A percentile compares a stretch with the other conserved stretches of the same genome.
Evolutionary conservation across 345 rosid species (phyloP).

Genomic region (Eucalyptus pumila): DNA sequence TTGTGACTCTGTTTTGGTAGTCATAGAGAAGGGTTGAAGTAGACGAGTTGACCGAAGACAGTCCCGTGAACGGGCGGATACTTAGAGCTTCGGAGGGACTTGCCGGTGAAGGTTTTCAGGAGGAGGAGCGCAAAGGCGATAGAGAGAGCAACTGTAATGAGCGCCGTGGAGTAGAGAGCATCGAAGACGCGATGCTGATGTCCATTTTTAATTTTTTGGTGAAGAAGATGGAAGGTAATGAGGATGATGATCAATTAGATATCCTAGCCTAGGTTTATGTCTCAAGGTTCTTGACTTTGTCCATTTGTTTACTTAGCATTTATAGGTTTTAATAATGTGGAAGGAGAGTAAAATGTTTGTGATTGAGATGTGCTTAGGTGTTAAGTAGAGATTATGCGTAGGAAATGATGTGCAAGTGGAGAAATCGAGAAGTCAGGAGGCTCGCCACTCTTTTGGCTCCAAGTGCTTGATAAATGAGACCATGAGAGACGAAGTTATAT

Average conservation of each 20-base stretch:
- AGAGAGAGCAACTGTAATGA: constrained; percentile 1
- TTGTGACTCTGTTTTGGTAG: constrained; percentile 34
- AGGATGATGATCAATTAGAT: no score
- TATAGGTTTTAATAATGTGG: not conserved
- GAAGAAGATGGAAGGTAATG: no score
- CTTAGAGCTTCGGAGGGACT: constrained; percentile 23
- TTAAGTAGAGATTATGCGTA: not conserved
- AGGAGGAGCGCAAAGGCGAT: not conserved
- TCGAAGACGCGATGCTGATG: constrained; percentile 4
- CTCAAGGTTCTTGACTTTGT: not conserved
- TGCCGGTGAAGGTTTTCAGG: constrained; percentile 23
- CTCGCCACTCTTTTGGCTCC: not conserved
- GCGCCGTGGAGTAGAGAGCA: constrained; percentile 1
- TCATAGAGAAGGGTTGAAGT: constrained; percentile 36
- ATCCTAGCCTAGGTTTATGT: no score
- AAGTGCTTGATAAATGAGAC: not conserved
- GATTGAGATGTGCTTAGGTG: not conserved
- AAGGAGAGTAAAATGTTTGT: not conserved
- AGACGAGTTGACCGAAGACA: constrained; percentile 21
- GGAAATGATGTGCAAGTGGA: not conserved
- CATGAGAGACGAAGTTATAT: not conserved
- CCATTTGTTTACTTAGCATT: no score
- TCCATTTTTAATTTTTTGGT: not conserved
- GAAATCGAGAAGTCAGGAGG: no score
- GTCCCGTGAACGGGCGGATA: constrained; percentile 48